A percentile compares a stretch with the other conserved stretches of the same genome.
Conservation (phyloP, 371 early-diverging fungal genomes). For the Mortierella sp. region DNA sequence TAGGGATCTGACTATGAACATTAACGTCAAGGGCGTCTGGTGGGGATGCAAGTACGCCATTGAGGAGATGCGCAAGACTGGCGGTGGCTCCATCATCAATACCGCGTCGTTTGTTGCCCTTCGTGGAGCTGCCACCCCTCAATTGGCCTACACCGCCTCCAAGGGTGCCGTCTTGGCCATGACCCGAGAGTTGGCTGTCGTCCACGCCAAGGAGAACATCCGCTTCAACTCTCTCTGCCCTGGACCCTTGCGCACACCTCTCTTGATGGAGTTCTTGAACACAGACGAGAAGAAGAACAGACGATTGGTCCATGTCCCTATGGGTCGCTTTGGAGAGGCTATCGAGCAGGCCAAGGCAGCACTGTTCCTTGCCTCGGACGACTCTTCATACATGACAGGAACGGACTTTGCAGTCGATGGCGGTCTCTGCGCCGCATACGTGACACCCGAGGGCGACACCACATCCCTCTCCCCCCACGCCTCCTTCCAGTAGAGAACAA, state of each 20-base stretch:
- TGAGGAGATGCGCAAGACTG: conserved; percentile 78
- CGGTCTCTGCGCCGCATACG: conserved; percentile 84
- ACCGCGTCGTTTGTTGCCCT: conserved; percentile 87
- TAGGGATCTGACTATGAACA: conserved; percentile 80
- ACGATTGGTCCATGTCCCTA: conserved; percentile 85
- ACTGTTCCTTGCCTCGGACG: conserved; percentile 86
- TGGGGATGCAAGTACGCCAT: conserved; percentile 89
- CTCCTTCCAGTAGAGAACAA: conserved; percentile 36
- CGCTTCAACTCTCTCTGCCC: conserved; percentile 91
- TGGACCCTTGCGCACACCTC: conserved; percentile 84
- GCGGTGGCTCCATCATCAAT: conserved; percentile 88
- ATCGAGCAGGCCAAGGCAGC: conserved; percentile 90
- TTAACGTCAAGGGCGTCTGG: conserved; percentile 95
- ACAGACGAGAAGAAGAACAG: conserved; percentile 89
- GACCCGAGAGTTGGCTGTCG: conserved; percentile 88
- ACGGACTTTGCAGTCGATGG: conserved; percentile 90
- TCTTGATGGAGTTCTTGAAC: conserved; percentile 88
- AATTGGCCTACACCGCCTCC: conserved; percentile 89
- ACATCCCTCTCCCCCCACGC: conserved; percentile 41
- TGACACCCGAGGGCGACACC: conserved; percentile 54
- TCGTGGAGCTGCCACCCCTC: conserved; percentile 91
- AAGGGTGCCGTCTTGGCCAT: conserved; percentile 91
- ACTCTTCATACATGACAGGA: conserved; percentile 85
- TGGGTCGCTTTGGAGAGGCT: conserved; percentile 91
- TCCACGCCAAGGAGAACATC: conserved; percentile 91